These are phyloP conservation scores for Stephania yunnanensis DNA, from an alignment of 164 flowering plant species.

Conservation along the genomic window DNA sequence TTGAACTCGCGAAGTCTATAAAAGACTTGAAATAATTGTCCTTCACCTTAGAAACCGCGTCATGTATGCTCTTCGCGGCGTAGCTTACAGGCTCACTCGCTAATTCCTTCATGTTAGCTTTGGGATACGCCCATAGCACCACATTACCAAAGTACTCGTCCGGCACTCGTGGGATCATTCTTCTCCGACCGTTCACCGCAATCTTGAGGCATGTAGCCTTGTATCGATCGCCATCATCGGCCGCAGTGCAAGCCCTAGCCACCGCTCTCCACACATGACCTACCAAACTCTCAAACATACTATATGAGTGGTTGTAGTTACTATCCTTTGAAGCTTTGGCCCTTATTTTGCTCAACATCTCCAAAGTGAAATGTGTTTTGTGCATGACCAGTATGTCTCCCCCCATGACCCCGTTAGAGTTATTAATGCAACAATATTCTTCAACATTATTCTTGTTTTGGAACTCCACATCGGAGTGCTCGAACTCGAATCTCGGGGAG, in stretches of 20 bases:
- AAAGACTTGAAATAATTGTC: conserved; percentile 2
- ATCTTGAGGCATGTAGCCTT: not conserved
- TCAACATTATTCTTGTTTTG: not conserved
- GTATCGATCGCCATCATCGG: not conserved
- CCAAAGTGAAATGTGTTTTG: not conserved
- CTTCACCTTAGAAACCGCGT: conserved; percentile 5
- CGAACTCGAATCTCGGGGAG: not conserved
- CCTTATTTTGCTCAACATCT: not conserved
- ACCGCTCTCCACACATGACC: not conserved
- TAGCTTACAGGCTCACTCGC: not conserved
- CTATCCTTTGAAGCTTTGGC: not conserved
- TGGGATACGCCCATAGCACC: conserved; percentile 1
- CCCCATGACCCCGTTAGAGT: not conserved
- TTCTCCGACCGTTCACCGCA: not conserved
- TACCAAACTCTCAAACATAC: not conserved
- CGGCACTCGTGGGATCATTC: not conserved
- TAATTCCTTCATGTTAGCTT: not conserved
- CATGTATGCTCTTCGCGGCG: not conserved
- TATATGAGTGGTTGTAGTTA: not conserved
- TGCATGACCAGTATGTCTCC: not conserved
- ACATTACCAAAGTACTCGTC: not conserved
- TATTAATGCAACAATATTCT: too few species aligned
- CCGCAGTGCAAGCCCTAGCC: not conserved
- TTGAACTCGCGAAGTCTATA: not conserved
- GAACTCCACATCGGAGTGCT: not conserved